Evolutionary conservation across 2,329 filamentous ascomycete species (phyloP), one percentile per base, ranked within the genome.

Genomic region (Periconia sp.): DNA sequence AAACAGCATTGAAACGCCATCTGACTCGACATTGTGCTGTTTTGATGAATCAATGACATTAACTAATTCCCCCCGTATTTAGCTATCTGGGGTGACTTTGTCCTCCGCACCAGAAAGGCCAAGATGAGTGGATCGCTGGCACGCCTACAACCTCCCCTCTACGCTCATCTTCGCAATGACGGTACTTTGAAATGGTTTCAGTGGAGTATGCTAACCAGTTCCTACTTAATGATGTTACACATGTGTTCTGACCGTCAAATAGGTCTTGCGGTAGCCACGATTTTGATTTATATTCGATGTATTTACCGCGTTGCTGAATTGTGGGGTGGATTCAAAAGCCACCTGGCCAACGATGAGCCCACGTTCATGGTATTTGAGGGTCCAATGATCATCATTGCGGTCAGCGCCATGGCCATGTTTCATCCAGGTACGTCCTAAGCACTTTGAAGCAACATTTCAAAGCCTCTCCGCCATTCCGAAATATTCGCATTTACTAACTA

Each of bases 361-460:
- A 71, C 72, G 14, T 80, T 82, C 59, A 77, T 82, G 74, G 69
- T 78, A n/a, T 68, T 82, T 5, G 80, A 82, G 55, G 79, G 80
- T 2, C 75, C 76, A 1, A 77, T 82, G 75, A 78, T 84, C 48
- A 70, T 71, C 2, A 61, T 80, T 33, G 78, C 80, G 0, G 70
- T 73, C n/a, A 53, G 76, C 7, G 64, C 66, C 8, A 60, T 82
- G 64, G 81, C 78, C 2, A 57, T 65, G 0, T 73, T 78, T 27
- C 80, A 82, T 59, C 80, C 81, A 15, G 43, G 23, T 27, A 27
- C 23, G 23, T 27, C 23, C 5, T 27, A 27, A 27, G 23, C 8
- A 27, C 23, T 27, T 27, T 27, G 23, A 27, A 27, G 8, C 23
- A 27, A 27, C 23, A 27, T 8, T 27, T 27, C 23, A 3, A 27